Evolutionary conservation across 495 filamentous ascomycete genomes (phyloP).

Genomic region (Penicillium dipodomyicola): DNA sequence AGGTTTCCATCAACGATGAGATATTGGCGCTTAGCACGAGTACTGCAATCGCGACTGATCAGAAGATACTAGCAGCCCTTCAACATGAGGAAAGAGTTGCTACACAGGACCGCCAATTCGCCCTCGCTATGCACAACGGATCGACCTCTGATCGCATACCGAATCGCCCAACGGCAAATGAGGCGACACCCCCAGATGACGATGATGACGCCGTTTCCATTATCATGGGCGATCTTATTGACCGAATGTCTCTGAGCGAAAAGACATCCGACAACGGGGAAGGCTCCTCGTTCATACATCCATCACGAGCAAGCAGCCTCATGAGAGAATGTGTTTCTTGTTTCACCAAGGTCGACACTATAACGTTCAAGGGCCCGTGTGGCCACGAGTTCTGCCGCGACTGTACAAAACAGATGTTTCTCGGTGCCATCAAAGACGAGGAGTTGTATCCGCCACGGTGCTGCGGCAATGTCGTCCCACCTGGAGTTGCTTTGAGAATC

Average conservation of each 20-base stretch:
- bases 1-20: not conserved
- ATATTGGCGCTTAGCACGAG: slow-evolving; percentile 7
- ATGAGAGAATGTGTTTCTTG: slow-evolving; percentile 16
- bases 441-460: slow-evolving; percentile 25
- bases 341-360: not conserved
- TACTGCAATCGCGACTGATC: slow-evolving; percentile 4
- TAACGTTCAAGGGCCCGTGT: slow-evolving; percentile 10
- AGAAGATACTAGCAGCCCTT: not conserved
- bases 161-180: too few relatives aligned
- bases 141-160: not conserved
- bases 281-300: not conserved
- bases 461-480: slow-evolving; percentile 9
- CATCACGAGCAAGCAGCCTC: not conserved
- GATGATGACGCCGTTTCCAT: not conserved
- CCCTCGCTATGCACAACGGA: not conserved
- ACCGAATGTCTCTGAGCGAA: not conserved
- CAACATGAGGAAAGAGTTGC: slow-evolving; percentile 2
- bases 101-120: not conserved
- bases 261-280: not conserved
- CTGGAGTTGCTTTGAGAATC: slow-evolving; percentile 8
- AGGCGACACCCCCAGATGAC: not conserved
- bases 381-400: slow-evolving; percentile 19
- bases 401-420: slow-evolving; percentile 17
- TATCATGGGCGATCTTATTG: not conserved
- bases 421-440: slow-evolving; percentile 22